These are phyloP conservation scores for Capronia coronata DNA, from an alignment of 2,329 filamentous ascomycete genomes.

Conservation along the genomic window DNA sequence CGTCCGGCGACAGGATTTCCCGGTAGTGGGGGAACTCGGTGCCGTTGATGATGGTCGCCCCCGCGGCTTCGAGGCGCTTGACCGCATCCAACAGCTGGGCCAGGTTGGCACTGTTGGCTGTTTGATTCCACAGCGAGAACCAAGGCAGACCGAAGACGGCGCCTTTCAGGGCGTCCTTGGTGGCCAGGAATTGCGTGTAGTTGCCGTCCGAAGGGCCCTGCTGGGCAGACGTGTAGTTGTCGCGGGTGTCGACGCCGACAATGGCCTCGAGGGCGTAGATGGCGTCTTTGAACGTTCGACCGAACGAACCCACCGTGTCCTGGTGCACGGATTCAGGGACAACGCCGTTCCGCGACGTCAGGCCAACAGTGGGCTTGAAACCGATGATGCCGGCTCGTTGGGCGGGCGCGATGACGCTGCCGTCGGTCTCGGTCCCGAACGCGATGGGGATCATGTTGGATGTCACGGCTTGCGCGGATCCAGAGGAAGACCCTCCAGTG, in stretches of 20 bases:
- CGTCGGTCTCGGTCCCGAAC: constrained; percentile 33
- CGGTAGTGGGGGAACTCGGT: constrained; percentile 61
- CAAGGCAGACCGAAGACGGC: constrained; percentile 66
- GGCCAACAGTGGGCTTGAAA: constrained; percentile 32
- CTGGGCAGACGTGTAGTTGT: constrained; percentile 61
- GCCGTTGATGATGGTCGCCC: constrained; percentile 62
- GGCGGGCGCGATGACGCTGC: constrained; percentile 30
- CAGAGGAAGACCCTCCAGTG: constrained; percentile 37
- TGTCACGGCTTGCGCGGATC: constrained; percentile 32
- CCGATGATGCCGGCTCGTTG: constrained; percentile 31
- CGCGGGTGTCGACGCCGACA: constrained; percentile 45
- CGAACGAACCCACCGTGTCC: constrained; percentile 25
- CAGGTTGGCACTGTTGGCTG: constrained; percentile 51
- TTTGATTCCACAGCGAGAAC: constrained; percentile 59
- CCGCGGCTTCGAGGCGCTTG: constrained; percentile 50
- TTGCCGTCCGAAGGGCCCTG: constrained; percentile 47
- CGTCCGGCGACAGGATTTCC: constrained; percentile 55
- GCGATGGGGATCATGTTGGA: constrained; percentile 31
- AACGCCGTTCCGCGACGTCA: constrained; percentile 29
- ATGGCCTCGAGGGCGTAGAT: constrained; percentile 3
- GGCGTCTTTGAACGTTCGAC: constrained; percentile 21
- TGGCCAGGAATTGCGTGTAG: constrained; percentile 53
- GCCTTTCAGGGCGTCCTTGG: constrained; percentile 50
- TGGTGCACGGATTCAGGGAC: constrained; percentile 26
- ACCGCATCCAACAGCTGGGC: constrained; percentile 54